Conservation (phyloP, 2,329 filamentous ascomycete species). For the Fusarium globosum region DNA sequence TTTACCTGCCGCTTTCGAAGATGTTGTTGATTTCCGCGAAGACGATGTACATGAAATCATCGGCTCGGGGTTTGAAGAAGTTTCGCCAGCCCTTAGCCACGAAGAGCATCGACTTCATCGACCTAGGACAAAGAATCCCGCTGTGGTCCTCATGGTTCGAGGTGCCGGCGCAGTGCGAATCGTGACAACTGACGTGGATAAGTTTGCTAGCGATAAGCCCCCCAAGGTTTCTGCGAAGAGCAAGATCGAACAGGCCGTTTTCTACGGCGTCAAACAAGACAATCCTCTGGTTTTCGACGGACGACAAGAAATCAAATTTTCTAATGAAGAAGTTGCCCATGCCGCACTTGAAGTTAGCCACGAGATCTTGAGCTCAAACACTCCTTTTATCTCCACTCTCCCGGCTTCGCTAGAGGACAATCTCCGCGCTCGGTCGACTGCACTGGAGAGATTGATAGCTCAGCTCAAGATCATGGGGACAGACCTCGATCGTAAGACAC, state of each 20-base stretch:
- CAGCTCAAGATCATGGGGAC: constrained; percentile 76
- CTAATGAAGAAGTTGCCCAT: constrained; percentile 74
- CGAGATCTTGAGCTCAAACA: constrained; percentile 83
- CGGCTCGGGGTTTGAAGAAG: constrained; percentile 72
- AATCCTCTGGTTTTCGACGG: constrained; percentile 90
- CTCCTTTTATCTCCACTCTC: constrained; percentile 77
- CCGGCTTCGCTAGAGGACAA: constrained; percentile 85
- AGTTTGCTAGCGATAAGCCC: constrained; percentile 67
- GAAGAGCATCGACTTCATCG: constrained; percentile 64
- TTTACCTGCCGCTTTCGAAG: constrained; percentile 79
- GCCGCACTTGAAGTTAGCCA: constrained; percentile 83
- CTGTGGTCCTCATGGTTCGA: constrained; percentile 70
- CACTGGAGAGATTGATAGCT: constrained; percentile 78
- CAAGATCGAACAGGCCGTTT: constrained; percentile 94
- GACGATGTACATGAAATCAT: constrained; percentile 72
- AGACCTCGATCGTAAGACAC: constrained; percentile 72
- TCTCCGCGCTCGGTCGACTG: constrained; percentile 76
- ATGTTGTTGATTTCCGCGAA: constrained; percentile 82
- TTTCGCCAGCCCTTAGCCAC: constrained; percentile 46
- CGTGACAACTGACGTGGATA: constrained; percentile 67
- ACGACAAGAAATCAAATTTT: constrained; percentile 73
- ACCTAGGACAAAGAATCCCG: constrained; percentile 69
- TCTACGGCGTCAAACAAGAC: constrained; percentile 83
- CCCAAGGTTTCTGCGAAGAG: constrained; percentile 81
- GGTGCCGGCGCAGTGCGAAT: constrained; percentile 72